phyloP scores from a whole-genome alignment of 305 asterid genomes.

The Fraxinus platypoda region DNA sequence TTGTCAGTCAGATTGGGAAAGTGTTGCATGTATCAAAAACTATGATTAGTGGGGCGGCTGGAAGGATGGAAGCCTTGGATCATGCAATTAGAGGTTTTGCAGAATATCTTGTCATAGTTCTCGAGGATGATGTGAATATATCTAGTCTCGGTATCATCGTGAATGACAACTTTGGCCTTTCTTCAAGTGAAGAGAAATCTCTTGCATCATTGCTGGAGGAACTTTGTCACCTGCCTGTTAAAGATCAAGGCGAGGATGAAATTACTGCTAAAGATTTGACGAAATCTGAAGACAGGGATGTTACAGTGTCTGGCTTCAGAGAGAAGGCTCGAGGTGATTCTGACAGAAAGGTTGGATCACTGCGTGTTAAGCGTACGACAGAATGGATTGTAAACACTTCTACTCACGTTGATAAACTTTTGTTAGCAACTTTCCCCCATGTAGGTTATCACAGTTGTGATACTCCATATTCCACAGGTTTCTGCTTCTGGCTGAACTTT shows the following conservation, averaged over 20 bases:
- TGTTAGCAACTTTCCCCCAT: constrained; percentile 79
- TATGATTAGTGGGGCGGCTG: constrained; percentile 92
- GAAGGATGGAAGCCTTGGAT: constrained; percentile 68
- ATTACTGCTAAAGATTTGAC: constrained; percentile 26
- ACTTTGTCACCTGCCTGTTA: constrained; percentile 63
- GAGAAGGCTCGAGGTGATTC: constrained; percentile 28
- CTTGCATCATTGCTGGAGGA: constrained; percentile 58
- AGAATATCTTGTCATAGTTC: constrained; percentile 70
- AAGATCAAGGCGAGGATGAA: constrained; percentile 32
- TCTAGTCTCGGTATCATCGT: constrained; percentile 29
- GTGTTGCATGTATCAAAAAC: constrained; percentile 69
- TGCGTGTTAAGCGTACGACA: constrained; percentile 66
- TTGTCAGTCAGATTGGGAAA: constrained; percentile 86
- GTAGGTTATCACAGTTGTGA: constrained; percentile 47
- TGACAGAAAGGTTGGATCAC: constrained; percentile 34
- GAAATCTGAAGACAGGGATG: constrained; percentile 29
- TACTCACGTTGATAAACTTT: constrained; percentile 64
- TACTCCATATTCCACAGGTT: neutral
- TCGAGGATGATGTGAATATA: constrained; percentile 46
- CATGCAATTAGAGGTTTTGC: constrained; percentile 72
- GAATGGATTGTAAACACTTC: constrained; percentile 70
- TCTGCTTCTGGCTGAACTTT: constrained; percentile 2
- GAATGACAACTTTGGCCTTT: constrained; percentile 28
- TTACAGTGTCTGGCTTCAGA: constrained; percentile 25
- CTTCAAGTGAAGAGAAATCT: constrained; percentile 47